A percentile compares a stretch with the other conserved stretches of the same genome.
These are phyloP conservation scores for Solanum chiquidenum DNA, from an alignment of 257 asterid species.

Conservation along the genomic window DNA sequence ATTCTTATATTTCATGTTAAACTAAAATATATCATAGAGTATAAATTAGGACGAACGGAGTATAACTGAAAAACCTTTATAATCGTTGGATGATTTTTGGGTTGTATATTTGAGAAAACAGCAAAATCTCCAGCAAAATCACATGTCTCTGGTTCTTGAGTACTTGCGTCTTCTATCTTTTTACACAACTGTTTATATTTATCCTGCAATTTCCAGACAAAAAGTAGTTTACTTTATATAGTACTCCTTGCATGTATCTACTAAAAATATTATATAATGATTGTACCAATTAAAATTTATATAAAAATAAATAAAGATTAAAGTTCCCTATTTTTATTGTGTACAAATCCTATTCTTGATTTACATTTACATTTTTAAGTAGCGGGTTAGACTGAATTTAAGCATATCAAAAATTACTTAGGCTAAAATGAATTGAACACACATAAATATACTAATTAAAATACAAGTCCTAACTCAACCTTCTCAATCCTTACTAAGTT, in stretches of 20 bases:
- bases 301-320: background rate
- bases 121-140: slow-evolving; percentile 11
- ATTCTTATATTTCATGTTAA: too few species aligned
- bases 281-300: background rate
- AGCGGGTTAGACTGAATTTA: background rate
- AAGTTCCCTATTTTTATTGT: too few species aligned
- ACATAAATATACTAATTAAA: background rate
- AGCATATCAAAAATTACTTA: background rate
- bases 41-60: too few species aligned
- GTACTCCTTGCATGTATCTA: too few species aligned
- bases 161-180: slow-evolving; percentile 14
- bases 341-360: background rate
- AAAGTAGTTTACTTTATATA: background rate
- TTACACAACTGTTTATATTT: slow-evolving; percentile 10
- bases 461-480: background rate
- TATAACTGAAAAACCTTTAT: slow-evolving; percentile 11
- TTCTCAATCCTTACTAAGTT: background rate
- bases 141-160: background rate
- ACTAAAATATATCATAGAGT: too few species aligned
- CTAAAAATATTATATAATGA: too few species aligned
- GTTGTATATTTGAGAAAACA: slow-evolving; percentile 5
- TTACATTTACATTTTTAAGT: background rate
- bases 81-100: slow-evolving; percentile 14
- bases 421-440: background rate
- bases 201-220: slow-evolving; percentile 3